Base-by-base conservation (phyloP, 768 basidiomycete species). In the Amyloporia xantha region DNA sequence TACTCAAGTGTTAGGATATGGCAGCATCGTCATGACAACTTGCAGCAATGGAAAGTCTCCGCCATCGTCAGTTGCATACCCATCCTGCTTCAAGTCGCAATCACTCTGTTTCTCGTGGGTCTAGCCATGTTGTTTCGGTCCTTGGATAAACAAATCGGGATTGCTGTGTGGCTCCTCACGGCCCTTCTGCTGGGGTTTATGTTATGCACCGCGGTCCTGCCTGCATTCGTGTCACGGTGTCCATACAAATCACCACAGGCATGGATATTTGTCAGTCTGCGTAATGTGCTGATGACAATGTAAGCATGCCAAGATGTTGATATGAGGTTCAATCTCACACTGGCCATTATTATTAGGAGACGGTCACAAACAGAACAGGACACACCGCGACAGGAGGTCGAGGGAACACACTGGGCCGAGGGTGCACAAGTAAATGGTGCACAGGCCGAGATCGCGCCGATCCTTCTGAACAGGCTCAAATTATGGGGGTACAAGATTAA, bases 121-220 rank as follows among this genome's bases (percentile, higher is more conserved):
- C 33, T 60, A n/a, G 59, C 65, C 48, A 48, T 50, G 15, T 43
- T 55, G 5, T 43, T 57, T 10, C 55, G 55, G 54, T 49, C 43
- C 6, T 44, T 59, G 4, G 36, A 59, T 27, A 23, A 10, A 15
- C 19, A 48, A 23, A 53, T 59, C 28, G 58, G 51, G 23, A 33
- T 26, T 0, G 40, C 52, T 10, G 37, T 44, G 15, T 45, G 48
- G 3, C 44, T 39, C 1, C 37, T 52, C 33, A 33, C 47, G 28
- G 38, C 48, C 0, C 27, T 49, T 20, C 19, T 39, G 1, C 20
- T 46, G 15, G 9, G 7, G 30, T 33, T 33, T 15, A 27, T 39
- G 42, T 1, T 53, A 47, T 23, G 38, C 40, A 52, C 52, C 15
- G 46, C 21, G n/a, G 4, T 54, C 28, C 24, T 50, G 12, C 55